Evolutionary conservation across 2,329 filamentous ascomycete genomes (phyloP).

Genomic region (Colletotrichum filicis): DNA sequence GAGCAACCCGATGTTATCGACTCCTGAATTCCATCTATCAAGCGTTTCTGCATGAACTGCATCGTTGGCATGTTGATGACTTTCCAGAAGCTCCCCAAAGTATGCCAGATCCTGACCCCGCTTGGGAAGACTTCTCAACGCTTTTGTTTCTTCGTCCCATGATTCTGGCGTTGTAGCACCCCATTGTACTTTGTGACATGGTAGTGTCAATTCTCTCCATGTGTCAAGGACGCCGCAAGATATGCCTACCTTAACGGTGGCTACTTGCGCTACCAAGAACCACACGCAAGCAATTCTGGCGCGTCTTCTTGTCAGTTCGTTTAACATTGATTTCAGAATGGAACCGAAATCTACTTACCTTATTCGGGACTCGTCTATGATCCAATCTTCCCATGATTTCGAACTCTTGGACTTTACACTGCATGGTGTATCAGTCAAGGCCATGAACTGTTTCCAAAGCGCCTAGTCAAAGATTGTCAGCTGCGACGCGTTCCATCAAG

Average conservation of each 20-base stretch:
- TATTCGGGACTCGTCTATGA: slow-evolving; percentile 15
- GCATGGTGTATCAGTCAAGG: neutral
- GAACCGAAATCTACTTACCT: slow-evolving; percentile 4
- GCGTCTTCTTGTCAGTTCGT: neutral
- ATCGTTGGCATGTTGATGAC: neutral
- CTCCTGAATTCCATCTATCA: slow-evolving; percentile 26
- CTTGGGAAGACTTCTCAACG: neutral
- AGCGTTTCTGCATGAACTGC: neutral
- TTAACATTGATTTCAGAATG: too few relatives aligned
- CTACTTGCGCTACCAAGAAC: slow-evolving; percentile 27
- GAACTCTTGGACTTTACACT: neutral
- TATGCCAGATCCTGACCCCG: neutral
- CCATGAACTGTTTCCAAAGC: slow-evolving; percentile 8
- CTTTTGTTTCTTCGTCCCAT: slow-evolving; percentile 17
- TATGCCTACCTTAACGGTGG: slow-evolving; percentile 3
- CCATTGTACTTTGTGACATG: slow-evolving; percentile 23
- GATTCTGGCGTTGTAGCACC: neutral
- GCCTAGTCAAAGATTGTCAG: neutral
- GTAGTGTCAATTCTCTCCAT: slow-evolving; percentile 13
- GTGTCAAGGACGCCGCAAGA: slow-evolving; percentile 12
- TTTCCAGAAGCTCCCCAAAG: slow-evolving; percentile 12
- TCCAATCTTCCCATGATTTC: slow-evolving; percentile 21
- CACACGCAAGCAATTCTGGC: slow-evolving; percentile 14
- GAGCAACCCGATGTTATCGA: slow-evolving; percentile 24
- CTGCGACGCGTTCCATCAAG: too few relatives aligned